Evolutionary conservation across 306 rosid species (phyloP).

Genomic region (Fragaria nilgerrensis): DNA sequence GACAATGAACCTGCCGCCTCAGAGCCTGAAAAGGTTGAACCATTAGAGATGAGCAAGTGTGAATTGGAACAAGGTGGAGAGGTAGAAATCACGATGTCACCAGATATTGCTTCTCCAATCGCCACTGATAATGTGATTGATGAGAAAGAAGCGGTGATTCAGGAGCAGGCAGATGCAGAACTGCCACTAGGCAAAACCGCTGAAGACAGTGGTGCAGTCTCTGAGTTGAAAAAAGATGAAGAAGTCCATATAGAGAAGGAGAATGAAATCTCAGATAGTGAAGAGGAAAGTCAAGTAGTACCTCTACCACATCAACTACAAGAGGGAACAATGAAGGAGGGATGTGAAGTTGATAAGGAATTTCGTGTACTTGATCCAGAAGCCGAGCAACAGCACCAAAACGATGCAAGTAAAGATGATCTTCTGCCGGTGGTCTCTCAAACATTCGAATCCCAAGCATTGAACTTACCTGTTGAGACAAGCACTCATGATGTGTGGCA

Average conservation of each 20-base stretch:
- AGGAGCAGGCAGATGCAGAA: conserved; percentile 19
- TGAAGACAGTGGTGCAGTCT: neutral
- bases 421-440: neutral
- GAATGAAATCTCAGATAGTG: neutral
- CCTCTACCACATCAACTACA: conserved; percentile 15
- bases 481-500: neutral
- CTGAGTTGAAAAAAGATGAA: neutral
- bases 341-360: conserved; percentile 15
- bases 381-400: neutral
- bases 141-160: neutral
- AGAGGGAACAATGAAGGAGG: conserved; percentile 23
- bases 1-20: conserved; percentile 11
- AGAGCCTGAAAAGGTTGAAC: conserved; percentile 5
- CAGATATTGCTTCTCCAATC: neutral
- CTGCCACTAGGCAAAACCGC: conserved; percentile 20
- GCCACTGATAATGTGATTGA: neutral
- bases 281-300: neutral
- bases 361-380: neutral
- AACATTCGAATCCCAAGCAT: neutral
- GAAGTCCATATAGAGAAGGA: neutral
- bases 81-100: neutral
- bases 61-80: neutral
- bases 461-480: neutral
- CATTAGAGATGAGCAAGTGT: neutral
- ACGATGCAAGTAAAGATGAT: neutral